Base-by-base conservation (phyloP, 2,329 filamentous ascomycete species). In the Ophioceras dolichostomum region DNA sequence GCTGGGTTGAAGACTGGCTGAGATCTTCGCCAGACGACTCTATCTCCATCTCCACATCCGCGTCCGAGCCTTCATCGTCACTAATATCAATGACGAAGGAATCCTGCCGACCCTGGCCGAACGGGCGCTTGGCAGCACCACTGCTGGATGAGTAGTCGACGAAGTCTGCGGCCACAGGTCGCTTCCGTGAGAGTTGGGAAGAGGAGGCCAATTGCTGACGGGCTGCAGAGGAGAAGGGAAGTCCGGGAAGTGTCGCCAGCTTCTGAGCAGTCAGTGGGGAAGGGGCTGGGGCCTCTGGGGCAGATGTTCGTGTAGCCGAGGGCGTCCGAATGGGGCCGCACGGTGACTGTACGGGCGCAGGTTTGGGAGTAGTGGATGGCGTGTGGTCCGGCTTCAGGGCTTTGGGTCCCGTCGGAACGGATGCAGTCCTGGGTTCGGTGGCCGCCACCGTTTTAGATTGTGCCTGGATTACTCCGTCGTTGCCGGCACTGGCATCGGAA, bases 1-100 rank as follows among this genome's bases (percentile, higher is more conserved):
- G 52, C 17, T 57, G 57, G 5, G 54, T 47, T 3, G 57, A 49
- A 13, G 56, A 51, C 18, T 57, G 47, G 4, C 36, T 37, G 5
- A n/a, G n/a, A n/a, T n/a, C n/a, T n/a, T 68, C 64, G 20, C 57
- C 61, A 9, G 64, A 67, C 33, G 69, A 74, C 19, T 74, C 74
- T 18, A 80, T 65, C 24, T 83, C 79, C 75, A 80, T 82, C 39
- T 77, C 76, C 33, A 77, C 67, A 44, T 78, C 73, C 39, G 76
- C 73, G 35, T 76, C 70, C 27, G 31, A 33, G 13, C 71, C 68
- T 6, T 63, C 67, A 18, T 66, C 73, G 20, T 94, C 88, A 51
- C 85, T 94, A 28, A 93, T 79, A 45, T 93, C 76, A 46, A 94
- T 94, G 28, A 94, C 73, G 37, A 94, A 70, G 35, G 76, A 67